These are phyloP conservation scores for Westerdykella aurantiaca DNA, from an alignment of 2,329 filamentous ascomycete genomes.

Conservation along the genomic window DNA sequence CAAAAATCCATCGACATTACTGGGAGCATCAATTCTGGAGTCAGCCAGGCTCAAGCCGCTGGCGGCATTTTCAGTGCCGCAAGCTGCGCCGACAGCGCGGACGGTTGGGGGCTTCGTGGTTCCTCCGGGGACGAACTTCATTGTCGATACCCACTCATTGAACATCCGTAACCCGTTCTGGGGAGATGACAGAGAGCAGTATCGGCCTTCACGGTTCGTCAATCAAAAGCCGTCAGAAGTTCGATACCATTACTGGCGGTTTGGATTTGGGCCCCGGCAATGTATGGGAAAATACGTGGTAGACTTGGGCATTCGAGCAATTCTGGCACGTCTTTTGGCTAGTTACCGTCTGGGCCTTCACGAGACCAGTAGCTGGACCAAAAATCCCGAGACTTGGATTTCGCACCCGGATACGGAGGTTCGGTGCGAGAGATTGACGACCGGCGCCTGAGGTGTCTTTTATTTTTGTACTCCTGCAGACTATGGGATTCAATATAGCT, in stretches of 20 bases:
- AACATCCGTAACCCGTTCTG: constrained; percentile 39
- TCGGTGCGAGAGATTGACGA: neutral
- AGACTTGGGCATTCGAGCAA: constrained; percentile 15
- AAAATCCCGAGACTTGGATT: constrained; percentile 5
- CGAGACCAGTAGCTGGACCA: neutral
- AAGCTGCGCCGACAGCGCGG: constrained; percentile 35
- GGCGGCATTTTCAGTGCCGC: constrained; percentile 40
- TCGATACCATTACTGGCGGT: constrained; percentile 42
- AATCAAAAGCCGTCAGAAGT: constrained; percentile 11
- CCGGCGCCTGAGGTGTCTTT: no score
- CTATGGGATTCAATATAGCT: no score
- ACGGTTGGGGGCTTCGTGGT: constrained; percentile 17
- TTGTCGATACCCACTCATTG: constrained; percentile 43
- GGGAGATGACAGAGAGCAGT: constrained; percentile 34
- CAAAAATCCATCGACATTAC: constrained; percentile 10
- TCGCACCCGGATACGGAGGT: constrained; percentile 3
- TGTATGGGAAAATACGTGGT: constrained; percentile 42
- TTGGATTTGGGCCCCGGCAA: constrained; percentile 42
- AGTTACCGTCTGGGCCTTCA: constrained; percentile 1
- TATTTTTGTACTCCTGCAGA: no score
- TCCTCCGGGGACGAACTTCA: constrained; percentile 37
- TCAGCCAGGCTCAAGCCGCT: constrained; percentile 37
- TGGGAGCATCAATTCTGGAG: constrained; percentile 36
- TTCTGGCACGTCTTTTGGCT: constrained; percentile 2
- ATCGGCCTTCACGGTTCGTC: constrained; percentile 25